These are phyloP conservation scores for Excoecaria agallocha DNA, from an alignment of 345 rosid species.

Conservation along the genomic window DNA sequence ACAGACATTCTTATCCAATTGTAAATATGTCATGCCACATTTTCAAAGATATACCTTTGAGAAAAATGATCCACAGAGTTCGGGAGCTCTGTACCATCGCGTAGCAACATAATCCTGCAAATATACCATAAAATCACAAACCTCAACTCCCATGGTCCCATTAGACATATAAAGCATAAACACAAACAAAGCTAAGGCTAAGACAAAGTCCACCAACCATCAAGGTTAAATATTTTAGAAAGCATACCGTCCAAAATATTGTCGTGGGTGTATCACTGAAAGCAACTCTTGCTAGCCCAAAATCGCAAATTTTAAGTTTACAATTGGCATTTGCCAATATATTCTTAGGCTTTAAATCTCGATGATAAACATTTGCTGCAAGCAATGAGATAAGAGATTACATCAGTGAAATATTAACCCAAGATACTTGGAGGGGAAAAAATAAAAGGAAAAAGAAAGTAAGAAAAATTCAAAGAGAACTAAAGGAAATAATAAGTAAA, in stretches of 20 bases:
- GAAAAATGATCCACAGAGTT: constrained; percentile 96
- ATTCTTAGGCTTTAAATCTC: constrained; percentile 94
- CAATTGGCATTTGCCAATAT: constrained; percentile 98
- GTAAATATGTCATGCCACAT: not conserved
- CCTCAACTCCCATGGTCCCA: constrained; percentile 7
- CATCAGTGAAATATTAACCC: not conserved
- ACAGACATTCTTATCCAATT: not conserved
- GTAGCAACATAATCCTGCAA: constrained; percentile 95
- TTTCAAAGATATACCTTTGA: constrained; percentile 60
- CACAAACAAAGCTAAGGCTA: not conserved
- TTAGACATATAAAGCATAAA: not conserved
- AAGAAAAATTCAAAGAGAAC: not conserved
- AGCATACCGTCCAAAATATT: constrained; percentile 88
- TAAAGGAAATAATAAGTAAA: not conserved
- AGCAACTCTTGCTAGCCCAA: constrained; percentile 94
- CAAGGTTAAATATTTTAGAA: not conserved
- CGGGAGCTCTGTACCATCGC: constrained; percentile 98
- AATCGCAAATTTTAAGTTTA: constrained; percentile 93
- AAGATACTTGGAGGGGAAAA: not conserved
- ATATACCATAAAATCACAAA: constrained; percentile 18
- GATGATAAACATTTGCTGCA: constrained; percentile 93
- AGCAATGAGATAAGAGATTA: constrained; percentile 27
- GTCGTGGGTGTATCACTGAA: constrained; percentile 87
- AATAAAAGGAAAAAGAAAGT: not conserved
- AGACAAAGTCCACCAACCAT: constrained; percentile 7